phyloP scores from a whole-genome alignment of 2,329 filamentous ascomycete genomes.

The Fusarium sp. region DNA sequence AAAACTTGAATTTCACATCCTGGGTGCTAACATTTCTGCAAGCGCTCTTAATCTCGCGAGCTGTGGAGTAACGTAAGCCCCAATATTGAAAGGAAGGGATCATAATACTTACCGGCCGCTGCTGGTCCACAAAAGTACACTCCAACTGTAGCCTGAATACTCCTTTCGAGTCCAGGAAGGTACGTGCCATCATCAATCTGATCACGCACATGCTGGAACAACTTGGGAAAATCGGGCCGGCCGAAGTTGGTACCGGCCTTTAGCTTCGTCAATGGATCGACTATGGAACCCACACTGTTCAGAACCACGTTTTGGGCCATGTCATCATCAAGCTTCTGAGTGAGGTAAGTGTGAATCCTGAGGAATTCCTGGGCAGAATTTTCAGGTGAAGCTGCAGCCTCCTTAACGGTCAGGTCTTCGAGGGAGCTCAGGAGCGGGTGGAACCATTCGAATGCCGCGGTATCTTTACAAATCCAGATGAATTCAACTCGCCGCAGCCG shows the following conservation, averaged over 20 bases:
- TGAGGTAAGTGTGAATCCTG: slow-evolving; percentile 97
- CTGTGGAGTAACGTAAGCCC: too few species aligned
- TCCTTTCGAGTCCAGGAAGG: slow-evolving; percentile 81
- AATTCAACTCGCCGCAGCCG: slow-evolving; percentile 96
- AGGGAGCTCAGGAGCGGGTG: slow-evolving; percentile 93
- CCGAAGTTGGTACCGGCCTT: slow-evolving; percentile 93
- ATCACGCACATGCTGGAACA: slow-evolving; percentile 86
- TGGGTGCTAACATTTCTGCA: too few species aligned
- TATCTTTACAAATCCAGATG: slow-evolving; percentile 98
- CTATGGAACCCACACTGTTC: slow-evolving; percentile 88
- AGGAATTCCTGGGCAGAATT: slow-evolving; percentile 84
- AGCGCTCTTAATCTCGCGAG: too few species aligned
- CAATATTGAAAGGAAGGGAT: too few species aligned
- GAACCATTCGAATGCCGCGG: slow-evolving; percentile 98
- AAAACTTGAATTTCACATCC: too few species aligned
- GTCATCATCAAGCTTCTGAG: slow-evolving; percentile 90
- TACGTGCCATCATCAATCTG: slow-evolving; percentile 89
- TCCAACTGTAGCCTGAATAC: slow-evolving; percentile 84
- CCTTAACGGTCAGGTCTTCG: slow-evolving; percentile 79
- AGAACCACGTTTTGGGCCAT: slow-evolving; percentile 96
- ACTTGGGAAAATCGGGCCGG: slow-evolving; percentile 84
- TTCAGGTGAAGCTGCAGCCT: slow-evolving; percentile 74
- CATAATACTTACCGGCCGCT: slow-evolving; percentile 63
- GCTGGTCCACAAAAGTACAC: slow-evolving; percentile 98
- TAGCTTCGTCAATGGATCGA: slow-evolving; percentile 93